Evolutionary conservation across 768 basidiomycete species (phyloP).

Genomic region (Amanita polypyramis): DNA sequence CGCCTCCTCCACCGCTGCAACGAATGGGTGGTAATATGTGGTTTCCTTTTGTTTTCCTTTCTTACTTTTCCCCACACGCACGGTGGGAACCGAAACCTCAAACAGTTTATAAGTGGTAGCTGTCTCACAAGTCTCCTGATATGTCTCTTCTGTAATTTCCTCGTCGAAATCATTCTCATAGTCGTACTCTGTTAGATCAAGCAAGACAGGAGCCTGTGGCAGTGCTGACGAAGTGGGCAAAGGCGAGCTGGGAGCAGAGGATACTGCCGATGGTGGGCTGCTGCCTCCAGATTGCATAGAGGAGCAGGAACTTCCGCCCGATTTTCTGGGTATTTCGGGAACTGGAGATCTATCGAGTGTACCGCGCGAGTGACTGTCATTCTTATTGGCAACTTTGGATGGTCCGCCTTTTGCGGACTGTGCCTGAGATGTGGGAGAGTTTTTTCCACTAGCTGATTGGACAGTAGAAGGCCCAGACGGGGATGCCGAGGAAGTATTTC

Average conservation of each 20-base stretch:
- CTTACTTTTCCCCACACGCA: neutral
- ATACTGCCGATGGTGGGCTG: neutral
- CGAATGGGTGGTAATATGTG: neutral
- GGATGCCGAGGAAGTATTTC: neutral
- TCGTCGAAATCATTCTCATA: conserved; percentile 1
- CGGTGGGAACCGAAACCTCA: neutral
- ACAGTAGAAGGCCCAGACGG: neutral
- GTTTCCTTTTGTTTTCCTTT: neutral
- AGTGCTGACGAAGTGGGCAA: neutral
- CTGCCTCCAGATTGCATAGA: neutral
- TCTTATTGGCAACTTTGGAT: too few species aligned
- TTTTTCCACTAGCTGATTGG: neutral
- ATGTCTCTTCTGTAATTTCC: conserved; percentile 1
- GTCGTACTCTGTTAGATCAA: neutral
- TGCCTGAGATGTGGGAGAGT: neutral
- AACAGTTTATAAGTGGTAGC: neutral
- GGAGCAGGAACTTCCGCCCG: neutral
- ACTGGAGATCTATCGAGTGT: too few species aligned
- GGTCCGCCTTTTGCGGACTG: neutral
- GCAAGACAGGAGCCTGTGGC: neutral
- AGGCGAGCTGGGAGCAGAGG: neutral
- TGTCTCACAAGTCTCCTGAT: neutral
- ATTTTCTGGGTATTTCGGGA: neutral
- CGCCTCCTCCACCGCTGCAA: neutral
- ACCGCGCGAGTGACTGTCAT: too few species aligned